Conservation (phyloP, 768 basidiomycete genomes). For the Tephrocybe sp. region DNA sequence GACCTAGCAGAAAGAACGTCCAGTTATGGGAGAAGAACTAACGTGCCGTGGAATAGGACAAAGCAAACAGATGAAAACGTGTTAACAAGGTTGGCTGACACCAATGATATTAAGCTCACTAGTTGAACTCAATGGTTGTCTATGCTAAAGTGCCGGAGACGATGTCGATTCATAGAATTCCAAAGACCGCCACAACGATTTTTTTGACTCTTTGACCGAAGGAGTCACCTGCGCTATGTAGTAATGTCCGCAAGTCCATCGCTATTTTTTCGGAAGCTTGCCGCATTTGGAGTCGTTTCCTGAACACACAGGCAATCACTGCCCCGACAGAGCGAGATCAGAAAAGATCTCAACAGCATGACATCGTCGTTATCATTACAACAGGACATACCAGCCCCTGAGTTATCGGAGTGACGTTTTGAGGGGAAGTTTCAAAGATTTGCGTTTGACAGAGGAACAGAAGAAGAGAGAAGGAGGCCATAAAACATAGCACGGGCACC, state of each 20-base stretch:
- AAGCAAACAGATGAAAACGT: not conserved
- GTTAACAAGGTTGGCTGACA: not conserved
- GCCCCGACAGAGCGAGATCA: not conserved
- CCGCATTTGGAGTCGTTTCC: not conserved
- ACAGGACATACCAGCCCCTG: not conserved
- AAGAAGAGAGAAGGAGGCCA: too few relatives aligned
- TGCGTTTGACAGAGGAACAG: too few relatives aligned
- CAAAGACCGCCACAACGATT: slow-evolving; percentile 1
- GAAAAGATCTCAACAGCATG: not conserved
- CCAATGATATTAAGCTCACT: not conserved
- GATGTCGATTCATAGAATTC: not conserved
- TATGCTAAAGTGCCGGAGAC: not conserved
- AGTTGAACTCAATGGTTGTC: not conserved
- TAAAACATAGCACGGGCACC: too few relatives aligned
- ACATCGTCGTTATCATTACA: not conserved
- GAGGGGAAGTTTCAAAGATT: too few relatives aligned
- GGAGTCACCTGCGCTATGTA: not conserved
- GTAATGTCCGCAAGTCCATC: not conserved
- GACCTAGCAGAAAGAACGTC: slow-evolving; percentile 2
- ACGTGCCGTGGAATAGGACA: too few relatives aligned
- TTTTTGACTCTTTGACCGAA: not conserved
- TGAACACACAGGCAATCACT: not conserved
- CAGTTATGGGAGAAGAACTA: not conserved
- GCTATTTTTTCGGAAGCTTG: not conserved
- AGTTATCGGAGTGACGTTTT: not conserved